phyloP scores from a whole-genome alignment of 2,329 filamentous ascomycete genomes.

The Botrytis porri region DNA sequence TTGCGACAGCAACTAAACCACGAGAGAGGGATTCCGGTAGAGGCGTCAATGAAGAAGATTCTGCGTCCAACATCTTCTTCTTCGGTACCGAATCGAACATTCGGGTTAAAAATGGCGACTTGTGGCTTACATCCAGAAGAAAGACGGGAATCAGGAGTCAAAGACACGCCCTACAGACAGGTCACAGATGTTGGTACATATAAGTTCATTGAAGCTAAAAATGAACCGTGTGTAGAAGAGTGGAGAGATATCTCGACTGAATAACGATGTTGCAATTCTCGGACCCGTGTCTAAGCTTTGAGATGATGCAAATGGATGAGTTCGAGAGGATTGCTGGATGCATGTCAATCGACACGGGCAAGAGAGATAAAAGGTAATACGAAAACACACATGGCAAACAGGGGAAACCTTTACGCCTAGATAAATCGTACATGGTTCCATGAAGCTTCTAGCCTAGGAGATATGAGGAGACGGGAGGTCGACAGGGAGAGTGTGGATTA shows the following conservation, averaged over 20 bases:
- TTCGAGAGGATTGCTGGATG: background rate
- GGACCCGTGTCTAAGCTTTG: background rate
- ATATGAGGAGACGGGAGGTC: background rate
- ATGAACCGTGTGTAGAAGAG: background rate
- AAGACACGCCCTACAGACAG: background rate
- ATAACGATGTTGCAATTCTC: background rate
- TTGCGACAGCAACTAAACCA: constrained; percentile 47
- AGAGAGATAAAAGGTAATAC: background rate
- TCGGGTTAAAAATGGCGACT: background rate
- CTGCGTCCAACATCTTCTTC: constrained; percentile 21
- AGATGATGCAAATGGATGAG: background rate
- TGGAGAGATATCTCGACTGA: constrained; percentile 5
- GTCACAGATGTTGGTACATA: background rate
- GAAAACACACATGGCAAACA: constrained; percentile 11
- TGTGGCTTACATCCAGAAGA: background rate
- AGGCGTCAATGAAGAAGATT: constrained; percentile 30
- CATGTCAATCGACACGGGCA: background rate
- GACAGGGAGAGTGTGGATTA: background rate
- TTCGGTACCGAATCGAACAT: background rate
- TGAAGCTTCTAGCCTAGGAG: constrained; percentile 4
- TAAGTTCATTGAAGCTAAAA: constrained; percentile 1
- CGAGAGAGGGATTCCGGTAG: constrained; percentile 33
- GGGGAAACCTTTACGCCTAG: background rate
- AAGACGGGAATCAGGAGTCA: background rate
- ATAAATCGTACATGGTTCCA: constrained; percentile 7